Percentiles rank a stretch among this genome's conserved stretches.
Evolutionary conservation across 768 basidiomycete species (phyloP).

Genomic region (Obba rivulosa): DNA sequence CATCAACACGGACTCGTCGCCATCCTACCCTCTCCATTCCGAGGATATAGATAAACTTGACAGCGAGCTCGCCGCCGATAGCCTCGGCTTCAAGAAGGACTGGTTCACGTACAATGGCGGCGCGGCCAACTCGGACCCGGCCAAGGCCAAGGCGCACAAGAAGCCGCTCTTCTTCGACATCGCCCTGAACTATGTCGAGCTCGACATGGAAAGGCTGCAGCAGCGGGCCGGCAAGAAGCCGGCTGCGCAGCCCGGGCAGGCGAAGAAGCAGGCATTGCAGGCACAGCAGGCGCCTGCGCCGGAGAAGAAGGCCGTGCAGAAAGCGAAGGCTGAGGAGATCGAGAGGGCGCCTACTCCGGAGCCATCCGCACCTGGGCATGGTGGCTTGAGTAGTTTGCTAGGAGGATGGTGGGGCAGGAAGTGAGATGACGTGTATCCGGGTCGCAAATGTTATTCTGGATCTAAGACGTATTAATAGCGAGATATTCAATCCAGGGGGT

Average conservation of each 20-base stretch:
- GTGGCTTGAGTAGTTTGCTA: slow-evolving; percentile 61
- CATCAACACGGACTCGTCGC: slow-evolving; percentile 34
- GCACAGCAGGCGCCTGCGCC: slow-evolving; percentile 8
- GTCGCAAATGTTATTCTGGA: too few relatives aligned
- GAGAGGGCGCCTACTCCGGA: slow-evolving; percentile 46
- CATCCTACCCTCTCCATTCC: slow-evolving; percentile 51
- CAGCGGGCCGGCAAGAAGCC: slow-evolving; percentile 62
- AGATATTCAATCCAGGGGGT: too few relatives aligned
- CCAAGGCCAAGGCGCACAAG: slow-evolving; percentile 49
- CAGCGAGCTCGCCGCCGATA: slow-evolving; percentile 38
- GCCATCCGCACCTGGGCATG: slow-evolving; percentile 34
- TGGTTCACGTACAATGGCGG: slow-evolving; percentile 83
- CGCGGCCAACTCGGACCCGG: slow-evolving; percentile 28
- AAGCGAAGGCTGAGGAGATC: slow-evolving; percentile 53
- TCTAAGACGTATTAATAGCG: too few relatives aligned
- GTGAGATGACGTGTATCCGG: slow-evolving; percentile 8
- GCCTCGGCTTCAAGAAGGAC: slow-evolving; percentile 54
- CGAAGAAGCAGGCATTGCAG: slow-evolving; percentile 10
- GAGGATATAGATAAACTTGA: slow-evolving; percentile 50
- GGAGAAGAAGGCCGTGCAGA: slow-evolving; percentile 46
- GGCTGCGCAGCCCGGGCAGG: slow-evolving; percentile 10
- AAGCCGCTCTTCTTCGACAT: slow-evolving; percentile 94
- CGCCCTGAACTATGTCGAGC: slow-evolving; percentile 85
- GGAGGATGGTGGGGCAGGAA: slow-evolving; percentile 81
- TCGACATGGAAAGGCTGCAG: slow-evolving; percentile 76